Conservation (phyloP, 2,329 filamentous ascomycete species). For the Coniella vitis region DNA sequence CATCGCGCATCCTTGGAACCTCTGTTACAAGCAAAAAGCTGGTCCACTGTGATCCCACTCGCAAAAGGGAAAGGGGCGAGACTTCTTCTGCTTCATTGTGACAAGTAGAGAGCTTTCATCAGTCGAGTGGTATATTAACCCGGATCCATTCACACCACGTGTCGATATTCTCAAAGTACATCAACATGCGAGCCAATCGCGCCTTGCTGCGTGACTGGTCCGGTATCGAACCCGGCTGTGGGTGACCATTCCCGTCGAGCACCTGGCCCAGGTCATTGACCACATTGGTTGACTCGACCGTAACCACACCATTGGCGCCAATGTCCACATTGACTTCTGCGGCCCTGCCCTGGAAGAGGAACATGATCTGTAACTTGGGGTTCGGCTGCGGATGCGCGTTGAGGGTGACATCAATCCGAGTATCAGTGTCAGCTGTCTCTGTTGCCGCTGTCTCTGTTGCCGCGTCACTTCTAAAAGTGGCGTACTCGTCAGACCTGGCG, state of each 20-base stretch:
- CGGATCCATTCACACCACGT: slow-evolving; percentile 49
- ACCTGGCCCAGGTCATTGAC: slow-evolving; percentile 22
- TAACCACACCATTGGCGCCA: slow-evolving; percentile 50
- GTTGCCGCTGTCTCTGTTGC: slow-evolving; percentile 2
- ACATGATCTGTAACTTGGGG: slow-evolving; percentile 45
- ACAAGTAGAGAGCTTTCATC: no score
- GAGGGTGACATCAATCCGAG: slow-evolving; percentile 42
- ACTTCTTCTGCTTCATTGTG: no score
- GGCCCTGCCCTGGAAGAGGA: slow-evolving; percentile 42
- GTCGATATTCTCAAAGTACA: slow-evolving; percentile 45
- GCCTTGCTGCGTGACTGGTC: slow-evolving; percentile 24
- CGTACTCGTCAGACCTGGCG: slow-evolving; percentile 13
- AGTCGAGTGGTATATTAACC: slow-evolving; percentile 22
- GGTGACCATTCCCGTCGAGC: slow-evolving; percentile 24
- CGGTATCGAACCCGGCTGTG: slow-evolving; percentile 20
- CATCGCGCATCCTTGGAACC: no score
- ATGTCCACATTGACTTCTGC: slow-evolving; percentile 53
- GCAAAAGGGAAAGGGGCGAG: no score
- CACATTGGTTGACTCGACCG: slow-evolving; percentile 53
- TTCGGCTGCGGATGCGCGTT: slow-evolving; percentile 37
- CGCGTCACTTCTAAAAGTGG: slow-evolving; percentile 10
- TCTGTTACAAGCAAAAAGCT: no score
- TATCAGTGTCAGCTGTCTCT: slow-evolving; percentile 9
- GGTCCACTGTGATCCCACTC: no score
- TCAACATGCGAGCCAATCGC: slow-evolving; percentile 38